Percentiles rank a stretch among this genome's conserved stretches.
Conservation (phyloP, 2,329 filamentous ascomycete species). For the Sclerotinia minor region DNA sequence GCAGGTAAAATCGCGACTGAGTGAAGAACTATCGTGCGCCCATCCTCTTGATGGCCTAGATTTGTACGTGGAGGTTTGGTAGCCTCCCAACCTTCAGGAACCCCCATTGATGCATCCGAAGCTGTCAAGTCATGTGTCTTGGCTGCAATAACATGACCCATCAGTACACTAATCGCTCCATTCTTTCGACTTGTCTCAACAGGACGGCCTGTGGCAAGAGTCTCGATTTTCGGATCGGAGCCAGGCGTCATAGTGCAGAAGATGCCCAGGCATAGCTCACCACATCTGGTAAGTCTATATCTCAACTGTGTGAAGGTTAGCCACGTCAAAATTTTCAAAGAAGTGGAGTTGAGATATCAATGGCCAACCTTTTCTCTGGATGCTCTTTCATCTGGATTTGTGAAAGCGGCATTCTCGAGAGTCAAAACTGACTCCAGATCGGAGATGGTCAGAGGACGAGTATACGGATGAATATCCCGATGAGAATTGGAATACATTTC, state of each 20-base stretch:
- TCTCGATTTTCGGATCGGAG: conserved; percentile 54
- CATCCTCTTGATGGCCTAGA: conserved; percentile 70
- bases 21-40: conserved; percentile 77
- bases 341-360: background rate
- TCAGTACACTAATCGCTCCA: conserved; percentile 59
- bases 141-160: conserved; percentile 78
- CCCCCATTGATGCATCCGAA: conserved; percentile 74
- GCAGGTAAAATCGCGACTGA: conserved; percentile 77
- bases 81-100: conserved; percentile 66
- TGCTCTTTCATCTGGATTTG: conserved; percentile 51
- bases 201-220: conserved; percentile 54
- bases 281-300: conserved; percentile 73
- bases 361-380: conserved; percentile 54
- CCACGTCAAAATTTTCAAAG: conserved; percentile 23
- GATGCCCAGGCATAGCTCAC: conserved; percentile 75
- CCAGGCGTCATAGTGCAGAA: conserved; percentile 65
- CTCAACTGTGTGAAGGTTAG: conserved; percentile 56
- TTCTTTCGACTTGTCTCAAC: conserved; percentile 61
- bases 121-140: conserved; percentile 63
- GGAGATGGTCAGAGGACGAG: conserved; percentile 68
- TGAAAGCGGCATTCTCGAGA: conserved; percentile 57
- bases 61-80: conserved; percentile 47
- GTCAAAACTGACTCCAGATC: conserved; percentile 62
- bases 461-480: conserved; percentile 64
- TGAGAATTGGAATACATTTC: conserved; percentile 43